These are phyloP conservation scores for Bifiguratus adelaidae DNA, from an alignment of 192 early-diverging fungal genomes.

Conservation along the genomic window DNA sequence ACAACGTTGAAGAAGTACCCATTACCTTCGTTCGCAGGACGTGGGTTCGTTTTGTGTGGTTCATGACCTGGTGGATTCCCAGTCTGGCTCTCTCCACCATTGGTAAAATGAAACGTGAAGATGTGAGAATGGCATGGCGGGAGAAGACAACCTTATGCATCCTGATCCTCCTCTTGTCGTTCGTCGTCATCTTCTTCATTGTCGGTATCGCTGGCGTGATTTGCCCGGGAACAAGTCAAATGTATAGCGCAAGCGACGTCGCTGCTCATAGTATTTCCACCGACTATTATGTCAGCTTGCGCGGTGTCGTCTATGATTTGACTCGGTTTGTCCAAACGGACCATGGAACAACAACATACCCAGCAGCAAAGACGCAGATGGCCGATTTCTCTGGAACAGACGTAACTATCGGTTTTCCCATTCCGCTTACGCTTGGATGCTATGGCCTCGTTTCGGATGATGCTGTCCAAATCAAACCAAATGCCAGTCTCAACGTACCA, in stretches of 20 bases:
- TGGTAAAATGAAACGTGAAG: conserved; percentile 78
- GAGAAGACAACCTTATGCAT: conserved; percentile 86
- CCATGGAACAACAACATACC: conserved; percentile 33
- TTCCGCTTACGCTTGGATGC: conserved; percentile 39
- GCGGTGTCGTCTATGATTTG: conserved; percentile 60
- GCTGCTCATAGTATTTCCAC: conserved; percentile 35
- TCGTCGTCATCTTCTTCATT: conserved; percentile 79
- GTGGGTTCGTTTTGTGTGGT: conserved; percentile 78
- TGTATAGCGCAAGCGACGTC: conserved; percentile 49
- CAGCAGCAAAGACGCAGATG: conserved; percentile 25
- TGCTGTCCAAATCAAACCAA: conserved; percentile 8
- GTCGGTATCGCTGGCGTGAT: conserved; percentile 74
- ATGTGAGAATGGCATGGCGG: conserved; percentile 94
- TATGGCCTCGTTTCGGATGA: conserved; percentile 29
- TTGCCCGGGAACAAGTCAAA: conserved; percentile 65
- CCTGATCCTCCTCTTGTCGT: conserved; percentile 73
- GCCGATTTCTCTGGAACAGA: conserved; percentile 44
- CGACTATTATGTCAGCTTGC: conserved; percentile 47
- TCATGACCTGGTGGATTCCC: conserved; percentile 80
- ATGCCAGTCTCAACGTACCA: background rate
- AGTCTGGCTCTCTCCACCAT: conserved; percentile 39
- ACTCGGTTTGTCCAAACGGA: conserved; percentile 46
- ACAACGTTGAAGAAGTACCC: conserved; percentile 39
- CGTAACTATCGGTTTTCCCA: conserved; percentile 49
- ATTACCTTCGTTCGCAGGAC: conserved; percentile 33